A percentile compares a stretch with the other conserved stretches of the same genome.
Conservation (phyloP, 1,284 basidiomycete species). For the Melanopsichium pennsylvanicum region DNA sequence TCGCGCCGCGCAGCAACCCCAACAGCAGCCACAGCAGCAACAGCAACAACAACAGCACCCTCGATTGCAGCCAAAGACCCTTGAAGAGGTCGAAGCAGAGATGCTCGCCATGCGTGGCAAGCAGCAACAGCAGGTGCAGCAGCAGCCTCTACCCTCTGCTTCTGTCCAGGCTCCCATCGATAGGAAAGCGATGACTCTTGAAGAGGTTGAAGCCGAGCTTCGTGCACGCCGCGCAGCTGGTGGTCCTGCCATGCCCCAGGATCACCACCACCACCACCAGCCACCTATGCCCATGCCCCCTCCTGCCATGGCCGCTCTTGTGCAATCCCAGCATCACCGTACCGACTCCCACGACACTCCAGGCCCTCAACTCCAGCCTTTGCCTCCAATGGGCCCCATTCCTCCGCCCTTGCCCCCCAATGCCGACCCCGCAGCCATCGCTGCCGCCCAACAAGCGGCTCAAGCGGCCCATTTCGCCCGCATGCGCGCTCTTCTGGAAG, state of each 20-base stretch:
- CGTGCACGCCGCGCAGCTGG: constrained; percentile 27
- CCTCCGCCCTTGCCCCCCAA: constrained; percentile 15
- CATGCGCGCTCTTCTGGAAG: constrained; percentile 59
- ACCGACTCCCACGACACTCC: constrained; percentile 8
- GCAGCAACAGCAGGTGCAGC: constrained; percentile 26
- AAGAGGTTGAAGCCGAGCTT: constrained; percentile 91
- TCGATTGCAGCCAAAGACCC: constrained; percentile 56
- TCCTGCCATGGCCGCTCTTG: constrained; percentile 22
- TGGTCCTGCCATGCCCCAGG: constrained; percentile 1
- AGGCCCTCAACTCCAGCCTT: constrained; percentile 1
- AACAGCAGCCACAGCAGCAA: constrained; percentile 16
- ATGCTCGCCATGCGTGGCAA: constrained; percentile 56
- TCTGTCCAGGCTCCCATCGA: constrained; percentile 11
- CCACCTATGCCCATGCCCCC: constrained; percentile 9
- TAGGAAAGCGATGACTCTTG: constrained; percentile 76
- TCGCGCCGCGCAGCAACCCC: constrained; percentile 20
- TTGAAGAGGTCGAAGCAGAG: constrained; percentile 67
- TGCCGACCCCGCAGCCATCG: constrained; percentile 35
- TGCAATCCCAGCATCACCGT: constrained; percentile 34
- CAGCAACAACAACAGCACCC: constrained; percentile 17
- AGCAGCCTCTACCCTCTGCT: constrained; percentile 37
- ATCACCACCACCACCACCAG: neutral
- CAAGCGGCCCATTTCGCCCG: constrained; percentile 58
- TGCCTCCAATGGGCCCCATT: constrained; percentile 22
- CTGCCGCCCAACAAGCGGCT: constrained; percentile 37